Conservation (phyloP, 139 green algal genomes). For the Chlorella sp. region DNA sequence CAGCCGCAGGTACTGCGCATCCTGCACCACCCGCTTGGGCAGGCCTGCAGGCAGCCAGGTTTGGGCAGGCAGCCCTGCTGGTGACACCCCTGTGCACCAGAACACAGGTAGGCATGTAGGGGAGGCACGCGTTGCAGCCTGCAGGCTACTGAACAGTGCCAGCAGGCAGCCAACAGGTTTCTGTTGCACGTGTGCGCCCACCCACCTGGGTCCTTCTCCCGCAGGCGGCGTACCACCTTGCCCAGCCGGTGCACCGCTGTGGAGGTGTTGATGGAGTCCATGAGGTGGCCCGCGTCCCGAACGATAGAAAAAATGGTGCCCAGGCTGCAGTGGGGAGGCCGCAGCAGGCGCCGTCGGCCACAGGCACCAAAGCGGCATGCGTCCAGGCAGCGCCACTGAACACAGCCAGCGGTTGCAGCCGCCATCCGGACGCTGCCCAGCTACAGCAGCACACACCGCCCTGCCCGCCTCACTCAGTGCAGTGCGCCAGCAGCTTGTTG, state of each 20-base stretch:
- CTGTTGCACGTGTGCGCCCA: too few relatives aligned
- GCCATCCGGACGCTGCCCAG: too few relatives aligned
- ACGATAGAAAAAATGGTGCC: slow-evolving; percentile 61
- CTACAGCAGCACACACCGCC: background rate
- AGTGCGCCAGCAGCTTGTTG: slow-evolving; percentile 46
- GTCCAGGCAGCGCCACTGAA: too few relatives aligned
- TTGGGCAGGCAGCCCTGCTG: too few relatives aligned
- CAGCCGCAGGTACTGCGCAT: slow-evolving; percentile 41
- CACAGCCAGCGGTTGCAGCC: too few relatives aligned
- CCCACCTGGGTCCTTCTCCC: background rate
- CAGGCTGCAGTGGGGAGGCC: slow-evolving; percentile 8
- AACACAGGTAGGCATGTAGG: too few relatives aligned
- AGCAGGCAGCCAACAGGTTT: background rate
- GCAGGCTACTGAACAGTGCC: too few relatives aligned
- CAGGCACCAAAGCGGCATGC: too few relatives aligned
- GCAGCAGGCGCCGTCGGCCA: too few relatives aligned
- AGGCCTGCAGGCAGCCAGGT: background rate
- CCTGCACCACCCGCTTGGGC: background rate
- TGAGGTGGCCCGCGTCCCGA: slow-evolving; percentile 45
- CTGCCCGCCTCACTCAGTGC: slow-evolving; percentile 25
- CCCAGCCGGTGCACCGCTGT: slow-evolving; percentile 74
- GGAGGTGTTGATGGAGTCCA: slow-evolving; percentile 80
- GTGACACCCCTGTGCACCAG: too few relatives aligned
- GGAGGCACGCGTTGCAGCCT: too few relatives aligned
- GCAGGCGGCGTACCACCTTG: slow-evolving; percentile 58